These are phyloP conservation scores for Xanthoceras sorbifolium DNA, from an alignment of 345 rosid genomes.

Conservation along the genomic window DNA sequence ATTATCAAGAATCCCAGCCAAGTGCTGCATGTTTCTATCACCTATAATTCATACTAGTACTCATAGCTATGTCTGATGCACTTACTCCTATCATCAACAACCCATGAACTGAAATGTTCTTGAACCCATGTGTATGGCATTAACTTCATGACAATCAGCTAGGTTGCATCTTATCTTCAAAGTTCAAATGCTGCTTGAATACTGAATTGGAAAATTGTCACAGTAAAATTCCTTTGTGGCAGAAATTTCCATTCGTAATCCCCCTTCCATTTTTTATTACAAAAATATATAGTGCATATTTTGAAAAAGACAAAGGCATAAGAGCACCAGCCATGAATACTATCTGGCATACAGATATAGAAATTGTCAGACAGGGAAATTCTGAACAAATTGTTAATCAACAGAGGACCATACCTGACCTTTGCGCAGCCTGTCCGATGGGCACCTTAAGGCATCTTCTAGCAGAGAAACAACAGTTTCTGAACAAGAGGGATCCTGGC, in stretches of 20 bases:
- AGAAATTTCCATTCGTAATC: neutral
- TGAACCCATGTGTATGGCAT: neutral
- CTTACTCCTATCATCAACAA: neutral
- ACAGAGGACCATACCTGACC: constrained; percentile 74
- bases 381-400: constrained; percentile 9
- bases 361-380: constrained; percentile 2
- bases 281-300: neutral
- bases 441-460: constrained; percentile 90
- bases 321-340: neutral
- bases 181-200: neutral
- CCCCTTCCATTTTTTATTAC: neutral
- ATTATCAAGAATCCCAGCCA: neutral
- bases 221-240: neutral
- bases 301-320: neutral
- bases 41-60: neutral
- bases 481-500: constrained; percentile 77
- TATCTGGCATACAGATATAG: neutral
- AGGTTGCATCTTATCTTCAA: neutral
- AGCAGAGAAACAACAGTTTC: constrained; percentile 88
- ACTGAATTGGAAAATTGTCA: neutral
- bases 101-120: neutral
- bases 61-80: neutral
- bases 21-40: neutral
- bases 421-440: constrained; percentile 95
- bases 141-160: neutral